A percentile compares a stretch with the other conserved stretches of the same genome.
These are phyloP conservation scores for Penicillium maclennaniae DNA, from an alignment of 495 filamentous ascomycete species.

Conservation along the genomic window DNA sequence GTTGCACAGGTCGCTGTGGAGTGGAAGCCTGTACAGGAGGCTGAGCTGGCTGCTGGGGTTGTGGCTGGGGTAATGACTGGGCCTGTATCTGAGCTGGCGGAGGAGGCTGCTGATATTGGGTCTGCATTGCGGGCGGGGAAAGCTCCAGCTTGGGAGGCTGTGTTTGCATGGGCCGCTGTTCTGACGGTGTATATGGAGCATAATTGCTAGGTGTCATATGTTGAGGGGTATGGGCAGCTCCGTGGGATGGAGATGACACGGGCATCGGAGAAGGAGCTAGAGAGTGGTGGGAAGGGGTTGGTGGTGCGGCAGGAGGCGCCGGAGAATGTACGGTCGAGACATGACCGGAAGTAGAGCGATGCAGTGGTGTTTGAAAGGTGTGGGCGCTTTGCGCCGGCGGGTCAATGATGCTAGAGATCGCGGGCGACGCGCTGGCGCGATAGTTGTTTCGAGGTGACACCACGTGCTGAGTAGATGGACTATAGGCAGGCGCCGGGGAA, in stretches of 20 bases:
- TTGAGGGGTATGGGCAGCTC: conserved; percentile 20
- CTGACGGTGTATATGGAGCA: conserved; percentile 29
- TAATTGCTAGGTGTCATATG: conserved; percentile 22
- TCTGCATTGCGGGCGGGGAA: conserved; percentile 16
- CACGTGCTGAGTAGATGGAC: conserved; percentile 28
- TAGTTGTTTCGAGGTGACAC: conserved; percentile 42
- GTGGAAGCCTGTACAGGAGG: conserved; percentile 16
- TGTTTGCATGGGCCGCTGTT: conserved; percentile 17
- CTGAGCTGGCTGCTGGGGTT: conserved; percentile 13
- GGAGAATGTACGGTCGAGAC: conserved; percentile 30
- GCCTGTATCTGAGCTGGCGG: conserved; percentile 13
- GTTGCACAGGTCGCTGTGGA: conserved; percentile 12
- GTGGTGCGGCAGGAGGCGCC: conserved; percentile 20
- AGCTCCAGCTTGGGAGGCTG: conserved; percentile 22
- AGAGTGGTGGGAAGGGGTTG: conserved; percentile 23
- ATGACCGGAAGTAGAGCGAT: conserved; percentile 34
- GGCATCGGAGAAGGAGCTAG: conserved; percentile 28
- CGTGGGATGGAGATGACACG: conserved; percentile 24
- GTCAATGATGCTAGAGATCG: conserved; percentile 86
- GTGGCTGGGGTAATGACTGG: conserved; percentile 19
- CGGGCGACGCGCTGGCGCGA: conserved; percentile 80
- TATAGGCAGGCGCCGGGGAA: conserved; percentile 51
- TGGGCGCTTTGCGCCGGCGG: conserved; percentile 52
- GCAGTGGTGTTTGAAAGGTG: conserved; percentile 24
- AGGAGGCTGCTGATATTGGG: conserved; percentile 20